These are phyloP conservation scores for Macaranga tanarius DNA, from an alignment of 441 rosid genomes.

Conservation along the genomic window DNA sequence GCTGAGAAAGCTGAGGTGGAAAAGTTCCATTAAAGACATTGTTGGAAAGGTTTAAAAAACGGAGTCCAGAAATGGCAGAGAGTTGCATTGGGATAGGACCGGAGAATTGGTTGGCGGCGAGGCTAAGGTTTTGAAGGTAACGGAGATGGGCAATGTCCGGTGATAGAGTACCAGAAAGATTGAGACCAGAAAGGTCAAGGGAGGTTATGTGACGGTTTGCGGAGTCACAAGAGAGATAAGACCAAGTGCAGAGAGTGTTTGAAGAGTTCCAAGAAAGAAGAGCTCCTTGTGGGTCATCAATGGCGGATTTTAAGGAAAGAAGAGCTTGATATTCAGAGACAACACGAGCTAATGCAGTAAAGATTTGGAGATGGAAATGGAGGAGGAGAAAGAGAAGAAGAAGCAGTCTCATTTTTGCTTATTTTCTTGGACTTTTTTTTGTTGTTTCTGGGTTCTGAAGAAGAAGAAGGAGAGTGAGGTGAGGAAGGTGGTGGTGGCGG, in stretches of 20 bases:
- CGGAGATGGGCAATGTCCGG: constrained; percentile 56
- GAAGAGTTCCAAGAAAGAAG: constrained; percentile 65
- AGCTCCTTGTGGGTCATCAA: constrained; percentile 52
- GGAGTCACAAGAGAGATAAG: constrained; percentile 64
- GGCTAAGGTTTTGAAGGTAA: constrained; percentile 59
- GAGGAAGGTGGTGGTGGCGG: background rate
- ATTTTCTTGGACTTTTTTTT: background rate
- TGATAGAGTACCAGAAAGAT: constrained; percentile 69
- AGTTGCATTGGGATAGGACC: constrained; percentile 75
- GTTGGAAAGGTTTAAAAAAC: constrained; percentile 74
- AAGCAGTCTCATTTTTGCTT: constrained; percentile 43
- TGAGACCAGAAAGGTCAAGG: constrained; percentile 62
- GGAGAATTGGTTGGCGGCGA: constrained; percentile 56
- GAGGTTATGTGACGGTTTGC: constrained; percentile 61
- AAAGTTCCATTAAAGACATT: constrained; percentile 71
- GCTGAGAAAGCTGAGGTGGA: constrained; percentile 53
- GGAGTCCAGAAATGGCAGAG: constrained; percentile 52
- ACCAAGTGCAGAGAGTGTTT: constrained; percentile 58
- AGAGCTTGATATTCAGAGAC: constrained; percentile 69
- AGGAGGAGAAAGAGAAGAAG: constrained; percentile 43
- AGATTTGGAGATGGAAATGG: constrained; percentile 35
- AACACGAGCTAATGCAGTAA: constrained; percentile 29
- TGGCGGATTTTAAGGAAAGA: constrained; percentile 63
- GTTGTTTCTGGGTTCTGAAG: constrained; percentile 12
- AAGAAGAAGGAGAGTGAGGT: constrained; percentile 14